Percentiles rank a stretch among this genome's conserved stretches.
Conservation (phyloP, 805 yeast genomes). For the Cyberlindnera galapagoensis region DNA sequence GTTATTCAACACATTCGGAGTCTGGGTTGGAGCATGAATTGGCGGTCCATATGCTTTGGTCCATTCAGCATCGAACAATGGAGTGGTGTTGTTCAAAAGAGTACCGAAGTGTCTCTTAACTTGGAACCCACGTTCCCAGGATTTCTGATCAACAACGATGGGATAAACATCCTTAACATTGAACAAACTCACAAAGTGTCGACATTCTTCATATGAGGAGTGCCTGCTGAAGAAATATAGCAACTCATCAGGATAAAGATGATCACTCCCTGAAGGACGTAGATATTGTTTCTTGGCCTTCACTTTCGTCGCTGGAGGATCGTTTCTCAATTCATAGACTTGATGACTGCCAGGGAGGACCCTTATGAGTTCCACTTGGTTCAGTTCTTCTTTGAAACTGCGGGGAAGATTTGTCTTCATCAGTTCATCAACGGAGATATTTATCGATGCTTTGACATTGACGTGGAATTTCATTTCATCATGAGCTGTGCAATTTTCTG, state of each 20-base stretch:
- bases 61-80: slow-evolving; percentile 14
- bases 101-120: slow-evolving; percentile 37
- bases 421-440: slow-evolving; percentile 23
- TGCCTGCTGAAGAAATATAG: slow-evolving; percentile 39
- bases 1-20: neutral
- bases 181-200: slow-evolving; percentile 29
- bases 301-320: too few species aligned
- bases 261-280: slow-evolving; percentile 22
- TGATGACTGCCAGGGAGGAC: slow-evolving; percentile 15
- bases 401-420: slow-evolving; percentile 5
- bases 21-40: neutral
- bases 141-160: slow-evolving; percentile 27
- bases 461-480: slow-evolving; percentile 17
- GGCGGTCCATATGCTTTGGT: slow-evolving; percentile 1
- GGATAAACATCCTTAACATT: slow-evolving; percentile 38
- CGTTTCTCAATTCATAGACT: slow-evolving; percentile 18
- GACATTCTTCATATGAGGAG: slow-evolving; percentile 38
- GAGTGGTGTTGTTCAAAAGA: slow-evolving; percentile 21
- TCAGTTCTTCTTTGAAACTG: slow-evolving; percentile 4
- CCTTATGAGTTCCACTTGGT: slow-evolving; percentile 20
- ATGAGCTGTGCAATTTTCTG: neutral
- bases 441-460: slow-evolving; percentile 30
- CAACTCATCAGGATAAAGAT: slow-evolving; percentile 31
- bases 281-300: slow-evolving; percentile 22
- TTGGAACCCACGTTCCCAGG: slow-evolving; percentile 34